Evolutionary conservation across 2,329 filamentous ascomycete species (phyloP).

Genomic region (Xylaria sp.): DNA sequence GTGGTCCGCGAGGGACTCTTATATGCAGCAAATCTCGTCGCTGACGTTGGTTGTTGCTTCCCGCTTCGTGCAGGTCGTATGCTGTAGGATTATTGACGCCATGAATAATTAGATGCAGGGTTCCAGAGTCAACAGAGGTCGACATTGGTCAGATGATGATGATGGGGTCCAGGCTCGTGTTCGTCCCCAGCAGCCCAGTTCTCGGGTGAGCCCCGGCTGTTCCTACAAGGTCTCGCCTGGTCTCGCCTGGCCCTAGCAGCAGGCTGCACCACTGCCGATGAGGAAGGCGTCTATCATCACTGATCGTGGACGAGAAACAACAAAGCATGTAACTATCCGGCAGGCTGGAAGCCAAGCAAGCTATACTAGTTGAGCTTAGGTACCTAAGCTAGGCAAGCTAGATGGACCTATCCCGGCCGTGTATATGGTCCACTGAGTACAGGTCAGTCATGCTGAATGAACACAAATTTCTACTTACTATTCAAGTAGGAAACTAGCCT

Average conservation of each 20-base stretch:
- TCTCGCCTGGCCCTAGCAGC: not conserved
- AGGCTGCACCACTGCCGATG: constrained; percentile 13
- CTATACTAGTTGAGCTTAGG: not conserved
- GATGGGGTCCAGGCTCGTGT: not conserved
- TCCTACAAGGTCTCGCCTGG: not conserved
- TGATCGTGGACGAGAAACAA: constrained; percentile 7
- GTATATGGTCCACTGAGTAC: no score
- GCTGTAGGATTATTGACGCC: constrained; percentile 5
- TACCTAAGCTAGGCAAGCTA: not conserved
- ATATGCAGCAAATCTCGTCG: constrained; percentile 18
- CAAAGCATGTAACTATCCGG: constrained; percentile 10
- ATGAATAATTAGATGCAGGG: constrained; percentile 21
- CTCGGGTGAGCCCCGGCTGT: constrained; percentile 23
- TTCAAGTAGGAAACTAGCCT: no score
- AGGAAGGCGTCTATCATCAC: constrained; percentile 25
- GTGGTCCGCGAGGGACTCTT: constrained; percentile 18
- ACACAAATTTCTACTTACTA: no score
- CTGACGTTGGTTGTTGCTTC: constrained; percentile 21
- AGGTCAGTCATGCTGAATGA: no score
- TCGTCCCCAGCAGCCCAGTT: not conserved
- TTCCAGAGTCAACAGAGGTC: constrained; percentile 17
- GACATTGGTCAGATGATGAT: constrained; percentile 34
- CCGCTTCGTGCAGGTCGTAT: constrained; percentile 24
- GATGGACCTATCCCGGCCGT: constrained; percentile 20
- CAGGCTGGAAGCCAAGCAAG: constrained; percentile 14